Evolutionary conservation across 2,329 filamentous ascomycete genomes (phyloP), one percentile per base, ranked within the genome.

Genomic region (Trichoderma asperellum): DNA sequence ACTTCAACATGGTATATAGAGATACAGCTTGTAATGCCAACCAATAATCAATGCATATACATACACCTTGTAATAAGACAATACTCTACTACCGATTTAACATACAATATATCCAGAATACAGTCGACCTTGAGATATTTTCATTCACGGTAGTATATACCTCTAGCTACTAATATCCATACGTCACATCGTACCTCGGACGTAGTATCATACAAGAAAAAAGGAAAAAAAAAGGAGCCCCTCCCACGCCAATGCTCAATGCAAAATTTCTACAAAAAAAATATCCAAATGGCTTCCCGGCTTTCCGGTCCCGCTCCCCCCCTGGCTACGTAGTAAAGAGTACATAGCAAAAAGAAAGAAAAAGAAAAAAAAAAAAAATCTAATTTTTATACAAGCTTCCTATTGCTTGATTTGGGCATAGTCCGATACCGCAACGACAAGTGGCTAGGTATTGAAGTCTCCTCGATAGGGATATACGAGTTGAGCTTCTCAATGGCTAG

Each of bases 391-490:
- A 62, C 60, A 52, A 53, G 43, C 43, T 35, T 63, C 47, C 21
- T 47, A 35, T 29, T n/a, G 37, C 37, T 35, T 24, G 40, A 35
- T 29, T 32, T 49, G 5, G 70, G 72, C 21, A 27, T 21, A 5
- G 70, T 73, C 53, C 71, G 71, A 63, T 77, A 76, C 59, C 72
- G 70, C 52, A 75, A 73, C 11, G 70, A 67, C 61, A 72, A 68
- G 16, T 77, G 66, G 47, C 72, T 73, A 1, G 72, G 71, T 35
- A 76, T 71, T 4, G 80, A 79, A 32, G 74, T 78, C 72, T 81
- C 76, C 68, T 81, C 78, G 8, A 82, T 43, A 1, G 77, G 77
- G 29, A 83, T 75, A 29, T 73, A 76, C 4, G 75, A 73, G 18
- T 77, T 73, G 21, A 79, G 75, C 72, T 79, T 79, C 58, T 76